Conservation (phyloP, 2,329 filamentous ascomycete species). For the Aspergillus fructus region DNA sequence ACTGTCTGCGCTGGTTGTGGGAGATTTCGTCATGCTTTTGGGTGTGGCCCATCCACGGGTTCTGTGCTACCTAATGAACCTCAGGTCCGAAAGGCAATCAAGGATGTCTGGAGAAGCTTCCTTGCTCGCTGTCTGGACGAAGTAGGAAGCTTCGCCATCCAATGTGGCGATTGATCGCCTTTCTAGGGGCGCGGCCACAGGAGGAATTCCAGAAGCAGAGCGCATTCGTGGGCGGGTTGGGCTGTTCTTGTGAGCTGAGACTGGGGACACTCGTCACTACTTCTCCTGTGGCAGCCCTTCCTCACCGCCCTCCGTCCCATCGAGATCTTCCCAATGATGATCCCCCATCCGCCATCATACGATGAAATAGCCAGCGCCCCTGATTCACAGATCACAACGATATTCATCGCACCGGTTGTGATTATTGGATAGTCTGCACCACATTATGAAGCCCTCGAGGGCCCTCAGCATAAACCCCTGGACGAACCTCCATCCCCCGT, state of each 20-base stretch:
- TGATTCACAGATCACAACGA: background rate
- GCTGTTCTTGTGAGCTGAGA: background rate
- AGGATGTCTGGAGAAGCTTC: background rate
- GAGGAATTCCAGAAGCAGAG: background rate
- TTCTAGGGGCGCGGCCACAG: conserved; percentile 1
- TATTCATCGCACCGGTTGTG: background rate
- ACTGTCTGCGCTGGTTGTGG: background rate
- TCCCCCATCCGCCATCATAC: background rate
- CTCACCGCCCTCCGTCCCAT: conserved; percentile 13
- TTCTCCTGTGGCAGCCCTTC: conserved; percentile 9
- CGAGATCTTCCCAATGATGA: background rate
- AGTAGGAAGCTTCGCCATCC: background rate
- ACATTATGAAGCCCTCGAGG: conserved; percentile 53
- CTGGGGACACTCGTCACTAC: no score
- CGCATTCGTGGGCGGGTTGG: conserved; percentile 11
- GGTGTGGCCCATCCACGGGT: conserved; percentile 2
- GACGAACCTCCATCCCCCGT: conserved; percentile 54
- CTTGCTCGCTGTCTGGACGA: background rate
- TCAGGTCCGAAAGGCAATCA: background rate
- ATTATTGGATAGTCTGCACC: no score
- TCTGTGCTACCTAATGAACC: background rate
- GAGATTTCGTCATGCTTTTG: conserved; percentile 20
- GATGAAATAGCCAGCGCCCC: background rate
- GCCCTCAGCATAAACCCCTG: conserved; percentile 50
- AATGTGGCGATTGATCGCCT: background rate